These are phyloP conservation scores for Hymenoscyphus fraxineus DNA, from an alignment of 2,329 filamentous ascomycete genomes.

Conservation along the genomic window DNA sequence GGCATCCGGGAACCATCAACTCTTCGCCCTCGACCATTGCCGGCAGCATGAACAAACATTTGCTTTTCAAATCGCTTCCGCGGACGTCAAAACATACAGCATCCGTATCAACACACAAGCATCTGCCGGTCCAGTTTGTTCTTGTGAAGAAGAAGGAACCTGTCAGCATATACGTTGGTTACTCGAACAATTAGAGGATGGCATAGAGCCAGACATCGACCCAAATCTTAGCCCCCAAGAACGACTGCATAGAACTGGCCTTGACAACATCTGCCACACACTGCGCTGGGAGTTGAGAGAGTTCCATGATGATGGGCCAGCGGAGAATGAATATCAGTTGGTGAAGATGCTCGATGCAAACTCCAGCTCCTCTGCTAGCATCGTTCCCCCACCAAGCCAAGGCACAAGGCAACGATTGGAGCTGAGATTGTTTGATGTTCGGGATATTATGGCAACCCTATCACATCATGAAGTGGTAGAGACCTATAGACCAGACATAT, in stretches of 20 bases:
- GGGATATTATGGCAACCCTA: conserved; percentile 32
- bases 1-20: neutral
- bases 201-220: neutral
- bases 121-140: conserved; percentile 19
- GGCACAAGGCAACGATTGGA: conserved; percentile 20
- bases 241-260: conserved; percentile 23
- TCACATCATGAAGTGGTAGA: conserved; percentile 21
- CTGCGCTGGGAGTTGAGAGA: conserved; percentile 30
- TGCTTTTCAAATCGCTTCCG: conserved; percentile 32
- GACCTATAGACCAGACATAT: conserved; percentile 26
- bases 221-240: conserved; percentile 20
- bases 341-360: conserved; percentile 20
- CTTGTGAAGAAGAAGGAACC: conserved; percentile 19
- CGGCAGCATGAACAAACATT: conserved; percentile 24
- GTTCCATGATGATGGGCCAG: conserved; percentile 14
- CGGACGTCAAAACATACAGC: conserved; percentile 25
- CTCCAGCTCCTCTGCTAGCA: neutral
- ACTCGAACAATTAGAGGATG: conserved; percentile 18
- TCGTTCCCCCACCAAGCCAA: conserved; percentile 1
- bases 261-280: conserved; percentile 28
- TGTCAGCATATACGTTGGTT: conserved; percentile 31
- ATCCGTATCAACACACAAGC: conserved; percentile 26
- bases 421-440: conserved; percentile 22
- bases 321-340: conserved; percentile 29
- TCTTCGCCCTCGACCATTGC: conserved; percentile 29